Evolutionary conservation across 345 rosid species (phyloP), one percentile per base, ranked within the genome.

Genomic region (Lepidium africanum): DNA sequence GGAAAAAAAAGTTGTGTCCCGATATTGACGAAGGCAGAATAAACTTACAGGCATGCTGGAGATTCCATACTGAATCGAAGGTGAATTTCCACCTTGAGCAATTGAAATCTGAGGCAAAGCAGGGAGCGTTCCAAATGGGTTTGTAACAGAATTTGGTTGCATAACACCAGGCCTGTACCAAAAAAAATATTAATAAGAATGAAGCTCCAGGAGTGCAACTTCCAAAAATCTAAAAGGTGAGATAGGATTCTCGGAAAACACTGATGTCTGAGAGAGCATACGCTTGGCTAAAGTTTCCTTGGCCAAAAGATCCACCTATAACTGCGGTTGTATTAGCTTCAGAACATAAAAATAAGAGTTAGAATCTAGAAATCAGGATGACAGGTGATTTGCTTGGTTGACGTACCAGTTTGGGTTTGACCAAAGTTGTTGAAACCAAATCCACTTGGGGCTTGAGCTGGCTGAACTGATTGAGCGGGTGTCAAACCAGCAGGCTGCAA

Each of bases 51-150:
- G 95, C 88, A 89, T 69, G 82, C 82, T 85, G 50, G 98, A 85
- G 76, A 92, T 89, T 69, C 98, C 98, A 60, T 89, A 92, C 80
- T 87, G 97, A 67, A 91, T 82, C 17, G 92, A 81, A 40, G 96
- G 83, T 41, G 86, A 76, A 36, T 82, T 82, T 72, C 96, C 96
- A 59, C 81, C 84, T 73, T 85, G 91, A 50, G 84, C 88, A 73
- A 91, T 79, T 59, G 96, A 91, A 54, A 95, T 78, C 66, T 87
- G 96, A 67, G 97, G 99, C 83, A 81, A 78, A 64, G 85, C 90
- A 55, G 99, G 99, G 42, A 95, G 94, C 1, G 87, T 85, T 43
- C 99, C 99, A 68, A 84, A 95, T 14, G 99, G 97, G 79, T 86
- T 91, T 62, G 87, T 72, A 32, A 80, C 76, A 59, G 83, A 71